Evolutionary conservation across 2,329 filamentous ascomycete genomes (phyloP), one percentile per base, ranked within the genome.

Genomic region (Venturiaceae sp.): DNA sequence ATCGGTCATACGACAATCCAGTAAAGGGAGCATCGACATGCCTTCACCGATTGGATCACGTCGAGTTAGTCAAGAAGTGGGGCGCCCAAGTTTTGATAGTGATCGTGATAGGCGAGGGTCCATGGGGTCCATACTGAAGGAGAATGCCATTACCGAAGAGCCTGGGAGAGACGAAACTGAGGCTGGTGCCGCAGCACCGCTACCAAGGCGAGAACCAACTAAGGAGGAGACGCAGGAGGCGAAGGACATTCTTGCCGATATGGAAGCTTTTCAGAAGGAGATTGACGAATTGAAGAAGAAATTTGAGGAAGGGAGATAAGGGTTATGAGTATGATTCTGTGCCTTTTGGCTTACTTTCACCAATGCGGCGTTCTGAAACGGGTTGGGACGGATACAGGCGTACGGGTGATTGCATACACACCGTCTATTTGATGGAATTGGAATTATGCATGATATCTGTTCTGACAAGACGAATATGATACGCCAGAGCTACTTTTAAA

Each of bases 181-280:
- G 55, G 55, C 30, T 50, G 44, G 44, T n/a, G 5, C 44, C 13
- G 13, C 14, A 5, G 23, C 26, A 32, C 44, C 13, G 26, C 39
- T n/a, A 50, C 23, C 9, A 13, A 9, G 7, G 44, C 44, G 21
- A n/a, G 44, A 50, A 50, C 9, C 14, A 26, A 30, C 23, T 3
- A 23, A 30, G 30, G 44, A 41, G 36, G 54, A 41, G 33, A 16
- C 28, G 21, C 34, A 46, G 57, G 16, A 41, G 47, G 21, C 47
- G 46, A 58, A 34, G 21, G 44, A 61, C 28, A 37, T 61, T 26
- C 41, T 61, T 4, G 59, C 59, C 11, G 60, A 61, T 41, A 61
- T 61, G 59, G 52, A 57, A 23, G 60, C 52, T 32, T 61, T 61
- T 32, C 60, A 61, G 52, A 52, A 46, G 44, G 60, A 61, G 41